Evolutionary conservation across 2,329 filamentous ascomycete genomes (phyloP), one percentile per base, ranked within the genome.

Genomic region (Sporothrix inflata): DNA sequence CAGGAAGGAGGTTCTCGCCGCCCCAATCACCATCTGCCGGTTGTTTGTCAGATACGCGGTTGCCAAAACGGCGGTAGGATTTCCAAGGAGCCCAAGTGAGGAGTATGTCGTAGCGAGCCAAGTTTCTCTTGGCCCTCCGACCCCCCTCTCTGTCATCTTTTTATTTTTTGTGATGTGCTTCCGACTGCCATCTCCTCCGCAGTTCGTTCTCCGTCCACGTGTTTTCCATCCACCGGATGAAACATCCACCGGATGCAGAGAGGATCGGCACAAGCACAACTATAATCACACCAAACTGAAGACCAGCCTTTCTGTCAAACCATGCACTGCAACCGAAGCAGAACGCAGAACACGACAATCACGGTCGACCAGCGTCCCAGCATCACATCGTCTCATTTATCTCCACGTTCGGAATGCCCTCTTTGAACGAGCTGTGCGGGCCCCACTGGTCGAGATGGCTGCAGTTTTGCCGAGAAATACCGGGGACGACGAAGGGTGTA

Each of bases 31-130:
- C 61, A 47, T 66, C 61, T 66, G 61, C 61, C 61, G 42, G 40
- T 4, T 30, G 61, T 47, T 63, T 63, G 57, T 42, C 60, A 65
- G 60, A 61, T 21, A 40, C 40, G 34, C 30, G 30, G n/a, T 40
- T 40, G 34, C 12, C 34, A 60, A 60, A 27, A 60, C 30, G 11
- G 21, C 16, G 34, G 55, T 38, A 21, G 55, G 55, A 38, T n/a
- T 9, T n/a, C 27, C 27, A 61, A 40, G 55, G 30, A 61, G 21
- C 55, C 30, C 30, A 19, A 47, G 38, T 66, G 61, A 66, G 61
- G 61, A 65, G 61, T 65, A 65, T 47, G 61, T 66, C 40, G 61
- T 30, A 66, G 61, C 40, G 61, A 66, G 61, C 61, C 61, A 45
- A 42, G n/a, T 16, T 63, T 63, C 19, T 63, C 57, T 42, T 24